A percentile compares a stretch with the other conserved stretches of the same genome.
Evolutionary conservation across 2,329 filamentous ascomycete genomes (phyloP).

Genomic region (Ceratocystis colombiana): DNA sequence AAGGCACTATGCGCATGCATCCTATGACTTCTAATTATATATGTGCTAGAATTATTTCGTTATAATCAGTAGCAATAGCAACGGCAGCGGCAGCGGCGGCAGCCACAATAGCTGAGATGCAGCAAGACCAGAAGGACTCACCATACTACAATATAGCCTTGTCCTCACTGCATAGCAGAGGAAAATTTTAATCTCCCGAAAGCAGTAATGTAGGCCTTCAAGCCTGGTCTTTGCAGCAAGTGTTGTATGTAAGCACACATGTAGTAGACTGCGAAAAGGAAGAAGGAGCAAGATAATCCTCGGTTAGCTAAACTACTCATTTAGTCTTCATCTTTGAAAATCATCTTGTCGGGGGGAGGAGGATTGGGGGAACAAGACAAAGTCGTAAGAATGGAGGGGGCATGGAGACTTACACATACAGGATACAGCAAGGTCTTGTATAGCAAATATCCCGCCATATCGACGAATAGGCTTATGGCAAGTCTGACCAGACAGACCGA

Average conservation of each 20-base stretch:
- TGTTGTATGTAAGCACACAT: background rate
- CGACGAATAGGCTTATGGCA: background rate
- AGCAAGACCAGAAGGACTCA: background rate
- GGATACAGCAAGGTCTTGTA: background rate
- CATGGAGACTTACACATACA: no score
- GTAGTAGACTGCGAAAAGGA: background rate
- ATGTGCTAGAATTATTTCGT: background rate
- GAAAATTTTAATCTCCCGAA: background rate
- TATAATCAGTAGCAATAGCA: background rate
- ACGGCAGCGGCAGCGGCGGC: background rate
- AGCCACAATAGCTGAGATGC: slow-evolving; percentile 2
- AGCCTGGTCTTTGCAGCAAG: background rate
- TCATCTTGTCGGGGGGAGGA: no score
- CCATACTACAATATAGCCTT: background rate
- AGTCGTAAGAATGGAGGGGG: no score
- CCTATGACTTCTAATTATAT: background rate
- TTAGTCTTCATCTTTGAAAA: no score
- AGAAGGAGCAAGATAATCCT: background rate
- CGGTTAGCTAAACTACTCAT: no score
- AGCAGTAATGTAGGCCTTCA: background rate
- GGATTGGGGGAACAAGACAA: no score
- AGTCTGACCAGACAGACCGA: background rate
- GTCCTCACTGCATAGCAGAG: background rate
- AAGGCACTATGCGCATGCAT: slow-evolving; percentile 18
- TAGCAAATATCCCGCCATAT: background rate